Evolutionary conservation across 2,329 filamentous ascomycete genomes (phyloP).

Genomic region (Diplodia seriata): DNA sequence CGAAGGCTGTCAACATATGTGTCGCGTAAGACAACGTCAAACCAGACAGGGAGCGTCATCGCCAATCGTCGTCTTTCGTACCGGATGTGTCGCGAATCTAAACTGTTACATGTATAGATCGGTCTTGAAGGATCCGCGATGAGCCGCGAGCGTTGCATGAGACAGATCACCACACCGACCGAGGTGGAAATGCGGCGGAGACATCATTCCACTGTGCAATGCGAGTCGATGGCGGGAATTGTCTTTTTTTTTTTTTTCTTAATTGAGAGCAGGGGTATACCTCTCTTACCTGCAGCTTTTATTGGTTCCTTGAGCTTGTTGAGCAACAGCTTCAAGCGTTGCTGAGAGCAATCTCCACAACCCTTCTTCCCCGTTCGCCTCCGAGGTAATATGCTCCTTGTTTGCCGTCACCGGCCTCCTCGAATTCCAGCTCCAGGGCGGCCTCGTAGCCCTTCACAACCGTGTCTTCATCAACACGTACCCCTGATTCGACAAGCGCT

Average conservation of each 20-base stretch:
- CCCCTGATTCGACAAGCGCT: conserved; percentile 79
- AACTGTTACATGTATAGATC: not conserved
- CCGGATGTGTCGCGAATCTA: not conserved
- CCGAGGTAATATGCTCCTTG: conserved; percentile 45
- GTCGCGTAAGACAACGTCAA: not conserved
- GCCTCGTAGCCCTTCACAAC: conserved; percentile 83
- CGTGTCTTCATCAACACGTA: conserved; percentile 89
- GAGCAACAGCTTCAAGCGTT: not conserved
- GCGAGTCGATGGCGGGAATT: not conserved
- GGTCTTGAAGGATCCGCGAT: not conserved
- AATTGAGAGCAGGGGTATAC: conserved; percentile 12
- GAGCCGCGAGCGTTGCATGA: not conserved
- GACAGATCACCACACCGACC: conserved; percentile 1
- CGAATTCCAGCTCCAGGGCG: conserved; percentile 75
- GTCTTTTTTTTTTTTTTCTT: not conserved
- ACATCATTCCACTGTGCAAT: not conserved
- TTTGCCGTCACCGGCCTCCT: conserved; percentile 62
- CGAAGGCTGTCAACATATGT: not conserved
- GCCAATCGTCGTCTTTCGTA: not conserved
- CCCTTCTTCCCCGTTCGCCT: conserved; percentile 46
- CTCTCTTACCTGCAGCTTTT: conserved; percentile 12
- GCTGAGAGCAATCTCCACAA: conserved; percentile 43
- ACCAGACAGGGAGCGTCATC: not conserved
- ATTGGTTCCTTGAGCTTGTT: not conserved
- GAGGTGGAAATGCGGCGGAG: too few relatives aligned